These are phyloP conservation scores for Trichosporon asahii DNA, from an alignment of 1,284 basidiomycete species.

Conservation along the genomic window DNA sequence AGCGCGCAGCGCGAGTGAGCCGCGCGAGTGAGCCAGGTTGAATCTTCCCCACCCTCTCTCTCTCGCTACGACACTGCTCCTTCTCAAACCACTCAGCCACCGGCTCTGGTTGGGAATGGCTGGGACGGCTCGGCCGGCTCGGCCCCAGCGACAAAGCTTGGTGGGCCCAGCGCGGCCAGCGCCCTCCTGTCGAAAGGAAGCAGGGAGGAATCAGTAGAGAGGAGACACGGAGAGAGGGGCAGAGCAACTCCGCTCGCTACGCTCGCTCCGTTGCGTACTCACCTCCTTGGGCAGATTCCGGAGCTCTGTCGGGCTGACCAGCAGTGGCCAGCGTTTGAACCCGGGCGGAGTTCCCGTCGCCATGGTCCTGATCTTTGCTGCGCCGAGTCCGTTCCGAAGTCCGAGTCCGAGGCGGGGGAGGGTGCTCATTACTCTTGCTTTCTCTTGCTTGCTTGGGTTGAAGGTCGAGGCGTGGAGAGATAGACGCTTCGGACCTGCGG, in stretches of 20 bases:
- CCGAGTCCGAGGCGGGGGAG: constrained; percentile 5
- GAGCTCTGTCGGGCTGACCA: not conserved
- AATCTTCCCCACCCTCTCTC: too few relatives aligned
- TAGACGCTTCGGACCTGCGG: too few relatives aligned
- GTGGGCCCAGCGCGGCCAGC: too few relatives aligned
- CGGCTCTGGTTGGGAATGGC: too few relatives aligned
- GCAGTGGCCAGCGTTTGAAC: not conserved
- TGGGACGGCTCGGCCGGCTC: too few relatives aligned
- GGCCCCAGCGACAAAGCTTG: too few relatives aligned
- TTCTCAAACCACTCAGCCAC: too few relatives aligned
- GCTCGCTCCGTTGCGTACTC: not conserved
- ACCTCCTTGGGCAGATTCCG: constrained; percentile 4
- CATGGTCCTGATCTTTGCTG: not conserved
- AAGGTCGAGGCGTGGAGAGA: not conserved
- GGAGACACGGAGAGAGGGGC: not conserved
- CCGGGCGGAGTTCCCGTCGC: not conserved
- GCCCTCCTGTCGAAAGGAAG: too few relatives aligned
- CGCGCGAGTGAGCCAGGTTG: not conserved
- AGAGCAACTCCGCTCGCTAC: not conserved
- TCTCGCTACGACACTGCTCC: too few relatives aligned
- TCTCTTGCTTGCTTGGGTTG: not conserved
- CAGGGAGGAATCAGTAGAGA: not conserved
- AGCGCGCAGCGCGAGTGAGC: not conserved
- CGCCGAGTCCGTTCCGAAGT: too few relatives aligned
- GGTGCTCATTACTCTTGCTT: not conserved